These are phyloP conservation scores for Pythium rhizo-oryzae DNA, from an alignment of 352 stramenopile species.

Conservation along the genomic window DNA sequence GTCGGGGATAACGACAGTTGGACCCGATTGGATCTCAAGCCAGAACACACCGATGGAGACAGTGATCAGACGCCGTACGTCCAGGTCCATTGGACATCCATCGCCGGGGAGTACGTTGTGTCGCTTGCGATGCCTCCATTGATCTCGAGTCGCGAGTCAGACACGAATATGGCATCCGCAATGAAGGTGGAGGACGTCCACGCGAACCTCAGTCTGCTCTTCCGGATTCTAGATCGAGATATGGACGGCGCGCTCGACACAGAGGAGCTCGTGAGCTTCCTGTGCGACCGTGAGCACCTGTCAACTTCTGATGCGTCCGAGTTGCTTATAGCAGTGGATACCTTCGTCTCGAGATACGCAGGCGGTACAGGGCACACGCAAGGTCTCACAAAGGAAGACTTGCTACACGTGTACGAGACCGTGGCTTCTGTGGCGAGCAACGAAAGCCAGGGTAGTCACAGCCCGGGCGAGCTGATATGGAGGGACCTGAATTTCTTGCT, in stretches of 20 bases:
- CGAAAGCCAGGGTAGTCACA: not conserved
- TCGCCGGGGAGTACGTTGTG: constrained; percentile 20
- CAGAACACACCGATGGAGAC: not conserved
- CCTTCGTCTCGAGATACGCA: not conserved
- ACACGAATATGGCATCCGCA: not conserved
- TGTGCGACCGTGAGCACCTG: constrained; percentile 31
- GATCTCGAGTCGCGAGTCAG: not conserved
- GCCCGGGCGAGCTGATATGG: not conserved
- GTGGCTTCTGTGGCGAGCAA: constrained; percentile 10
- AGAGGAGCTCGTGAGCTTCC: constrained; percentile 34
- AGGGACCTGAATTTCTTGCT: constrained; percentile 4
- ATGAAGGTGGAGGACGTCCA: constrained; percentile 11
- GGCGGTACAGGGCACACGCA: not conserved
- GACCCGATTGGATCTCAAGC: constrained; percentile 4
- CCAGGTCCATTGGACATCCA: constrained; percentile 13
- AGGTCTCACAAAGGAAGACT: constrained; percentile 38
- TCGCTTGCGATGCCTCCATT: not conserved
- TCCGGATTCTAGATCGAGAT: constrained; percentile 50
- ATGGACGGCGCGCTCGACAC: constrained; percentile 37
- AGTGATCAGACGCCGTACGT: not conserved
- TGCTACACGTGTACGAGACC: constrained; percentile 42
- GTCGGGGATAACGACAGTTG: constrained; percentile 9
- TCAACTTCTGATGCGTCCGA: not conserved
- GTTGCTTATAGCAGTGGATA: not conserved
- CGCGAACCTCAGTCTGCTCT: constrained; percentile 43